These are phyloP conservation scores for Eurotiales sp. DNA, from an alignment of 2,329 filamentous ascomycete species.

Conservation along the genomic window DNA sequence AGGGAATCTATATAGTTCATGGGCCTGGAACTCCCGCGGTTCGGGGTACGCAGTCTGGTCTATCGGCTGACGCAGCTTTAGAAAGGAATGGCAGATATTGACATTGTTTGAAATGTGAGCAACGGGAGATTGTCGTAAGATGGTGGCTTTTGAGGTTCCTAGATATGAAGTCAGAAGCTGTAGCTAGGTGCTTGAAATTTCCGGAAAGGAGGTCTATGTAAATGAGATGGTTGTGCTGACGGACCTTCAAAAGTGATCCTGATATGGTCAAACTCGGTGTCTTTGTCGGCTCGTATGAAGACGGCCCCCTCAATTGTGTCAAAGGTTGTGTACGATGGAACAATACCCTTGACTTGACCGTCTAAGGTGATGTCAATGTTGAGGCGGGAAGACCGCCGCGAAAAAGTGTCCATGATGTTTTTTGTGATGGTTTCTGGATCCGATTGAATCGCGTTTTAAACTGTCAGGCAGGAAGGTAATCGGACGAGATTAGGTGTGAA, in stretches of 20 bases:
- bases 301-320: conserved; percentile 56
- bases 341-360: conserved; percentile 31
- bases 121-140: conserved; percentile 53
- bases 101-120: conserved; percentile 52
- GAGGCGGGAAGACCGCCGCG: conserved; percentile 24
- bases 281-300: conserved; percentile 47
- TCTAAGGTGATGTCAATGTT: conserved; percentile 29
- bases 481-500: too few species aligned
- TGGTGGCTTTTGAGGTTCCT: conserved; percentile 51
- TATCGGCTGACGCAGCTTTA: conserved; percentile 60
- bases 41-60: conserved; percentile 51
- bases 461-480: too few species aligned
- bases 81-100: conserved; percentile 57
- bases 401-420: conserved; percentile 23
- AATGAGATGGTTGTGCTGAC: conserved; percentile 8
- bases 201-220: too few species aligned
- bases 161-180: too few species aligned
- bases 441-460: too few species aligned
- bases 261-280: conserved; percentile 56
- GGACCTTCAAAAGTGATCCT: conserved; percentile 57
- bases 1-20: conserved; percentile 55
- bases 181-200: too few species aligned
- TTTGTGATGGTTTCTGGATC: too few species aligned
- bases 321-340: conserved; percentile 53
- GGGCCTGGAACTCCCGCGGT: conserved; percentile 53